Base-by-base conservation (phyloP, 768 basidiomycete genomes). In the Lentinula sp. region DNA sequence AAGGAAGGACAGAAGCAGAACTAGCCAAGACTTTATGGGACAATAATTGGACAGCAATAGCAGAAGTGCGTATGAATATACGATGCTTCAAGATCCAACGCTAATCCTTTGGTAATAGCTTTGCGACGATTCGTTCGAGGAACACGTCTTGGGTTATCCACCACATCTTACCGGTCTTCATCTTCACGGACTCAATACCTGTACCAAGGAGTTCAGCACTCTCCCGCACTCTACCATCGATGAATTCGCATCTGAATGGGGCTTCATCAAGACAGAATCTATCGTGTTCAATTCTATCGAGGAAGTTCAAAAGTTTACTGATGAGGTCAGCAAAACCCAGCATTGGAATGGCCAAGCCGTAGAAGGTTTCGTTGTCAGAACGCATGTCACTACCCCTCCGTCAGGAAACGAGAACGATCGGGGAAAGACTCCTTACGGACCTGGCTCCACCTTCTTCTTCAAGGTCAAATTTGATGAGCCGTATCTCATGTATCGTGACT, bases 381-480 rank as follows among this genome's bases (percentile, higher is more conserved):
- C 88, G 1, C 80, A 78, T 62, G 84, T 93, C 65, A 64, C 76
- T 18, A 73, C 73, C 55, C 79, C 77, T 32, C 70, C 69, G 1
- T 67, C 63, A 6, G 64, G 65, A 9, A 62, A 69, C 0, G 73
- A 71, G 55, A 71, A 66, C 33, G 52, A 49, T 2, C 46, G 61
- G 48, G 68, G 67, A 50, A 46, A 32, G 39, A 42, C 36, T 6
- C 95, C 94, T 0, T 97, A 98, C 69, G 71, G 79, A 0, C 73
- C 86, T 0, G 92, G 89, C 35, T 85, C 90, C 1, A 88, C 93
- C 0, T 96, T 98, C 80, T 98, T 99, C 82, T 98, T 97, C 86
- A 99, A 99, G 71, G 82, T 98, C 76, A 99, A 99, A 71, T 98
- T 98, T 72, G 95, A 98, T 72, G 93, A 98, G 69, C 96, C 96